These are phyloP conservation scores for Metarhizium sp. DNA, from an alignment of 2,329 filamentous ascomycete species.

Conservation along the genomic window DNA sequence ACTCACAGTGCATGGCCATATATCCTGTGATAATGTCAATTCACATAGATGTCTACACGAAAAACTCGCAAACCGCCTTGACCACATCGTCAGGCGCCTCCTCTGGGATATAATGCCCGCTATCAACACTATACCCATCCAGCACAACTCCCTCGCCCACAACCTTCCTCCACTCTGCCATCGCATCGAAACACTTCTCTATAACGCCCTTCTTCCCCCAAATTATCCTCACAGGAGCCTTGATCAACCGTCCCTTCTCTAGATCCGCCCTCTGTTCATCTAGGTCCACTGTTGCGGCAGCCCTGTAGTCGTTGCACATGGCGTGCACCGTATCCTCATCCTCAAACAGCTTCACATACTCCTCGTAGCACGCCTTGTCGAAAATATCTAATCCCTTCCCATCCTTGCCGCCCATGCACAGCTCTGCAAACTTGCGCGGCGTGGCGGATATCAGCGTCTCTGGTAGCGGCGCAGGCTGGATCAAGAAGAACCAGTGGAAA, in stretches of 20 bases:
- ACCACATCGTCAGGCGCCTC: conserved; percentile 38
- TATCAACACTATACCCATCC: conserved; percentile 31
- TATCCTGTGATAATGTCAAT: background rate
- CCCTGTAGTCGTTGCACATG: conserved; percentile 48
- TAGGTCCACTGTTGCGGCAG: conserved; percentile 41
- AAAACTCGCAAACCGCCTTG: conserved; percentile 28
- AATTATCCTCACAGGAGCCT: conserved; percentile 36
- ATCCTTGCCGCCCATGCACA: conserved; percentile 32
- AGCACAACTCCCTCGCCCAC: conserved; percentile 24
- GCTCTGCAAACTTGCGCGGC: conserved; percentile 29
- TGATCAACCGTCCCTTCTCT: conserved; percentile 30
- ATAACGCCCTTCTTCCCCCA: conserved; percentile 41
- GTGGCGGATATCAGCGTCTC: conserved; percentile 34
- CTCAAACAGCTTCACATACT: conserved; percentile 32
- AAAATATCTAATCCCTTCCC: conserved; percentile 25
- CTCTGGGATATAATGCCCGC: conserved; percentile 42
- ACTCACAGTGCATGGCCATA: background rate
- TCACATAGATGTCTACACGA: conserved; percentile 11
- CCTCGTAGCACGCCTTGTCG: conserved; percentile 22
- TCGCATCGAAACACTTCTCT: conserved; percentile 37
- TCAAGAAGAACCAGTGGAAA: conserved; percentile 52
- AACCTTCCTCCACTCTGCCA: conserved; percentile 42
- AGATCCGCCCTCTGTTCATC: conserved; percentile 38
- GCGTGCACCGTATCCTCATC: conserved; percentile 33
- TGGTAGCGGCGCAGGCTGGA: conserved; percentile 40